phyloP scores from a whole-genome alignment of 2,329 filamentous ascomycete species.

The Trichoderma sp. region DNA sequence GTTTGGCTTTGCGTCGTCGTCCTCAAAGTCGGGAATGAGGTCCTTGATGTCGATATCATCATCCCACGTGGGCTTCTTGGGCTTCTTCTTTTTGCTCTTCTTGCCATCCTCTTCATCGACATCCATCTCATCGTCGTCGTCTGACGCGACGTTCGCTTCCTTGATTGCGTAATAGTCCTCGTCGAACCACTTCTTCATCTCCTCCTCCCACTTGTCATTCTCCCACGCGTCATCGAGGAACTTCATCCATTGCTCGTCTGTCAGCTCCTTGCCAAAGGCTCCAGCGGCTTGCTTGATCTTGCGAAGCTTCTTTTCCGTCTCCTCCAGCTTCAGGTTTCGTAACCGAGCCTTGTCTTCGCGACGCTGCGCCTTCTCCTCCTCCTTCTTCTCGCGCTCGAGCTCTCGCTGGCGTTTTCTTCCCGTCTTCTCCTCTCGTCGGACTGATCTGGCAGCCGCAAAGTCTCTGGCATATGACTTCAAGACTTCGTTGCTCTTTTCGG shows the following conservation, averaged over 20 bases:
- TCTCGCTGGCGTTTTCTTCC: conserved; percentile 79
- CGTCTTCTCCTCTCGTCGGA: conserved; percentile 80
- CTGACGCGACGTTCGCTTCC: conserved; percentile 67
- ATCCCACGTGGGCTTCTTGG: conserved; percentile 76
- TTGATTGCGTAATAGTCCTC: conserved; percentile 87
- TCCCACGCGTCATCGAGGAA: conserved; percentile 90
- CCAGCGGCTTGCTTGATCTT: conserved; percentile 91
- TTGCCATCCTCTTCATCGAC: conserved; percentile 60
- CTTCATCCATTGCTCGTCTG: conserved; percentile 80
- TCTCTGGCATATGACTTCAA: conserved; percentile 89
- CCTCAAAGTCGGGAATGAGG: conserved; percentile 83
- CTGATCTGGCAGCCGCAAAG: conserved; percentile 77
- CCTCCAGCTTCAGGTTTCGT: conserved; percentile 85
- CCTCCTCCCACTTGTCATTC: conserved; percentile 83
- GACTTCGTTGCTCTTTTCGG: conserved; percentile 82
- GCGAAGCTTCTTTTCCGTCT: conserved; percentile 82
- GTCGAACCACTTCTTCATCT: conserved; percentile 87
- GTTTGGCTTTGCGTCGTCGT: conserved; percentile 58
- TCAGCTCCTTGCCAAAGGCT: conserved; percentile 64
- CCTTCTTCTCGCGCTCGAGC: conserved; percentile 74
- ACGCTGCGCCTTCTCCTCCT: conserved; percentile 74
- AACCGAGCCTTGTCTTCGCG: conserved; percentile 82
- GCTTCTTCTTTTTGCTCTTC: conserved; percentile 47
- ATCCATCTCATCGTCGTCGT: conserved; percentile 66
- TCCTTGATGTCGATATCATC: conserved; percentile 98